Conservation (phyloP, 495 filamentous ascomycete genomes). For the Talaromyces stipitatus region DNA sequence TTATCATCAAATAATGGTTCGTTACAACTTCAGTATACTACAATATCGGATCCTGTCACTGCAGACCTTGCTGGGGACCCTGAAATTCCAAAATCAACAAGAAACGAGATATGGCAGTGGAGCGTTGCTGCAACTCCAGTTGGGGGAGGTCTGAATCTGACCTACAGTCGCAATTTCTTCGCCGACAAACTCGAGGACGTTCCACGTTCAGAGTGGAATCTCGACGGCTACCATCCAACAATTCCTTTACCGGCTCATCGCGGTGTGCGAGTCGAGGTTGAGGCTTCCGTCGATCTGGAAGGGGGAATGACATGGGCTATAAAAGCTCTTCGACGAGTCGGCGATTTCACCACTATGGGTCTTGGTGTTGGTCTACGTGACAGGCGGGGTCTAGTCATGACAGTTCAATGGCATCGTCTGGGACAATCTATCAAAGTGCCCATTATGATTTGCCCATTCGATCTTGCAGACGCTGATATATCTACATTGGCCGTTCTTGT, state of each 20-base stretch:
- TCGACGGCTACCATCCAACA: conserved; percentile 30
- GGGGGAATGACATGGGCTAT: conserved; percentile 28
- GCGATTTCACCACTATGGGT: conserved; percentile 31
- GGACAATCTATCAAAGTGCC: conserved; percentile 35
- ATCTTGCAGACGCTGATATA: conserved; percentile 25
- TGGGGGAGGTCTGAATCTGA: conserved; percentile 20
- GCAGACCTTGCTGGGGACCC: conserved; percentile 20
- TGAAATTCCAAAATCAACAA: conserved; percentile 9
- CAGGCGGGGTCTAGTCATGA: conserved; percentile 27
- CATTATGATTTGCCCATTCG: conserved; percentile 29
- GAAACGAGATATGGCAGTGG: conserved; percentile 28
- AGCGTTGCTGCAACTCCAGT: conserved; percentile 19
- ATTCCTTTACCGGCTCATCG: conserved; percentile 23
- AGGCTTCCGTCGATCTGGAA: conserved; percentile 13
- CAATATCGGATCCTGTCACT: conserved; percentile 16
- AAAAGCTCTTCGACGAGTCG: conserved; percentile 29
- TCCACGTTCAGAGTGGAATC: conserved; percentile 33
- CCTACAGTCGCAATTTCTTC: conserved; percentile 36
- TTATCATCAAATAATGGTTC: conserved; percentile 17
- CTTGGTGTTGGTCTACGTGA: conserved; percentile 30
- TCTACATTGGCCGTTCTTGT: conserved; percentile 33
- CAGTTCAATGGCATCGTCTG: conserved; percentile 33
- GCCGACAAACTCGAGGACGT: conserved; percentile 26
- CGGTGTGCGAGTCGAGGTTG: conserved; percentile 28
- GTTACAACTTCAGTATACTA: conserved; percentile 28